phyloP scores from a whole-genome alignment of 73 alveolate species.

The Symbiodinium pilosum region DNA sequence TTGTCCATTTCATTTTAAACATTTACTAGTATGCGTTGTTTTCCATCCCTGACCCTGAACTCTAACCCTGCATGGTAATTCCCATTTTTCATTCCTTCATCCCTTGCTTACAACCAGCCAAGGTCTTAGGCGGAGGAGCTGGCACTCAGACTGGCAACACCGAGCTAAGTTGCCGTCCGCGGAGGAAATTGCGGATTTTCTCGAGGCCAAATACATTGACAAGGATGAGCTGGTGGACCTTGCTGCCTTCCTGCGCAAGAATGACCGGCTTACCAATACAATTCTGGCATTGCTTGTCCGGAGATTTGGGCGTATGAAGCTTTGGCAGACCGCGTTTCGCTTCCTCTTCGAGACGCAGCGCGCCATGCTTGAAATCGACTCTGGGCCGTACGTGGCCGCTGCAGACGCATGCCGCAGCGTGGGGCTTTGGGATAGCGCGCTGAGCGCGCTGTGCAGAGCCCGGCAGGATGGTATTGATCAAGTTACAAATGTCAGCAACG shows the following conservation, averaged over 20 bases:
- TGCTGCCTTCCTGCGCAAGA: not conserved
- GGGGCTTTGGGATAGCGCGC: slow-evolving; percentile 28
- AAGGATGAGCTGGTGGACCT: slow-evolving; percentile 34
- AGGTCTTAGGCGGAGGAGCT: not conserved
- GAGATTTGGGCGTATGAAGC: slow-evolving; percentile 55
- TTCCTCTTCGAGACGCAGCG: not conserved
- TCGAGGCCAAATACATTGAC: slow-evolving; percentile 5
- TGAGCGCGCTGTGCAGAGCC: not conserved
- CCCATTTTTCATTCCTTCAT: too few species aligned
- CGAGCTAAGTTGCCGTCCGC: not conserved
- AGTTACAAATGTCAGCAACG: slow-evolving; percentile 28
- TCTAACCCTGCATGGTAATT: too few species aligned
- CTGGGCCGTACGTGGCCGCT: slow-evolving; percentile 63
- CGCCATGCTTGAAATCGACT: not conserved
- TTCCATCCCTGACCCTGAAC: too few species aligned
- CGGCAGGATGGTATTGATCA: not conserved
- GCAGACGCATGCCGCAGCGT: slow-evolving; percentile 64
- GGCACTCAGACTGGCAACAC: not conserved
- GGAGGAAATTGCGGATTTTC: not conserved
- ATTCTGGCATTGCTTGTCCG: slow-evolving; percentile 29
- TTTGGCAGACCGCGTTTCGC: slow-evolving; percentile 47
- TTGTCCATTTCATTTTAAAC: too few species aligned
- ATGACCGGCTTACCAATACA: not conserved
- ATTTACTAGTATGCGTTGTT: too few species aligned
- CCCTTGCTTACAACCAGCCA: too few species aligned